Evolutionary conservation across 257 asterid genomes (phyloP), one percentile per base, ranked within the genome.

Genomic region (Solanum verrucosum): DNA sequence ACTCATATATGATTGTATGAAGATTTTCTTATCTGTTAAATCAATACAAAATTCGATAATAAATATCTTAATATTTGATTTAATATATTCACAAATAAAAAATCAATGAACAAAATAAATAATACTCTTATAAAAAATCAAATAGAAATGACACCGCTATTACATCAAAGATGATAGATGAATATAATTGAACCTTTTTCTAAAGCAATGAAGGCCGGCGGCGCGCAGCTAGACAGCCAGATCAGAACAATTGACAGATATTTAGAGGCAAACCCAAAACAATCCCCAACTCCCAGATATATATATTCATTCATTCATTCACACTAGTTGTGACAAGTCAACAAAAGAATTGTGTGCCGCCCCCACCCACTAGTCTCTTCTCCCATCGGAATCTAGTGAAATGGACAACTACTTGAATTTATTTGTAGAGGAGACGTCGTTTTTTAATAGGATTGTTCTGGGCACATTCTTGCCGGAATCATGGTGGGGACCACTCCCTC

Each of bases 341-440:
- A 37, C 20, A 42, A 38, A 71, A 13, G 7, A 31, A 40, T 40
- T 40, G 46, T 40, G 46, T 40, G 46, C 13, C 44, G 12, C 12
- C 12, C 46, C 46, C 46, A 40, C 46, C 46, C 46, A 9, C 46
- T 40, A 40, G 3, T 37, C 9, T 37, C 40, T 7, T 7, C 49
- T 42, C 46, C 4, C 52, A 44, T 44, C 52, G 52, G 52, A 44
- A 44, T 42, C 77, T 34, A 35, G 16, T 40, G 46, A 40, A 40
- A 44, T 75, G 46, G 90, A 92, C 18, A 95, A 93, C 52, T 91
- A 92, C 88, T 44, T 91, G 91, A 89, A 87, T 83, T 90, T 93
- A 63, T 94, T 96, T 89, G 93, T 94, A 46, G 98, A 94, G 27
- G 98, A 96, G 84, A 94, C 99, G 1, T 94, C 98, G 29, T 94